A percentile compares a stretch with the other conserved stretches of the same genome.
Evolutionary conservation across 169 alveolate species (phyloP).

Genomic region (Toxoplasma gondii): DNA sequence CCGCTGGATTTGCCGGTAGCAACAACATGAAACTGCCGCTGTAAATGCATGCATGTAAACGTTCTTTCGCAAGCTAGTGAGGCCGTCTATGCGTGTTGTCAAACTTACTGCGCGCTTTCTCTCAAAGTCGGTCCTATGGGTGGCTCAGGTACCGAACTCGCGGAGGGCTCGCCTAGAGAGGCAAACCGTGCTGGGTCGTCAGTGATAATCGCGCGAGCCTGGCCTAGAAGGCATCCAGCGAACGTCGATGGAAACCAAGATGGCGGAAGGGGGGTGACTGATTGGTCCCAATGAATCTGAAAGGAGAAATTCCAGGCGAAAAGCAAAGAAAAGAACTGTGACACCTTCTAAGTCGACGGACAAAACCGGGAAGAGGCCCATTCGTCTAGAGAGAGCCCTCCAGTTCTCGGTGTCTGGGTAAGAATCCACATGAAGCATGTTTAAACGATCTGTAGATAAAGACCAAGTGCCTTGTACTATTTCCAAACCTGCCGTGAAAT

Average conservation of each 20-base stretch:
- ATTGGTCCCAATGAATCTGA: slow-evolving; percentile 66
- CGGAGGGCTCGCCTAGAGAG: background rate
- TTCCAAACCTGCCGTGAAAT: no score
- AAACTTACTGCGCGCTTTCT: background rate
- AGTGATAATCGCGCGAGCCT: slow-evolving; percentile 13
- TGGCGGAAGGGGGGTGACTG: slow-evolving; percentile 56
- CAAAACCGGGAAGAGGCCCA: no score
- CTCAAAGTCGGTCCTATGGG: background rate
- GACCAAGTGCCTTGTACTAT: no score
- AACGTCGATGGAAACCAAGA: slow-evolving; percentile 56
- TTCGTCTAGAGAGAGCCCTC: no score
- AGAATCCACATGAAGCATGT: no score
- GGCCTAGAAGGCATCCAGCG: slow-evolving; percentile 62
- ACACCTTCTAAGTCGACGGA: background rate
- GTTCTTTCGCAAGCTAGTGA: background rate
- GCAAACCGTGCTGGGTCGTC: background rate
- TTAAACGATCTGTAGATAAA: no score
- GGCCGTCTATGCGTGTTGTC: background rate
- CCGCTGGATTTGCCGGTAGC: no score
- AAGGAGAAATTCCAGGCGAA: background rate
- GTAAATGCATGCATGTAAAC: no score
- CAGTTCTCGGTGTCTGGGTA: no score
- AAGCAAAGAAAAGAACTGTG: background rate
- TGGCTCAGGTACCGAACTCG: background rate
- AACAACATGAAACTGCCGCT: no score